Evolutionary conservation across 2,329 filamentous ascomycete genomes (phyloP).

Genomic region (Colletotrichum cuscutae): DNA sequence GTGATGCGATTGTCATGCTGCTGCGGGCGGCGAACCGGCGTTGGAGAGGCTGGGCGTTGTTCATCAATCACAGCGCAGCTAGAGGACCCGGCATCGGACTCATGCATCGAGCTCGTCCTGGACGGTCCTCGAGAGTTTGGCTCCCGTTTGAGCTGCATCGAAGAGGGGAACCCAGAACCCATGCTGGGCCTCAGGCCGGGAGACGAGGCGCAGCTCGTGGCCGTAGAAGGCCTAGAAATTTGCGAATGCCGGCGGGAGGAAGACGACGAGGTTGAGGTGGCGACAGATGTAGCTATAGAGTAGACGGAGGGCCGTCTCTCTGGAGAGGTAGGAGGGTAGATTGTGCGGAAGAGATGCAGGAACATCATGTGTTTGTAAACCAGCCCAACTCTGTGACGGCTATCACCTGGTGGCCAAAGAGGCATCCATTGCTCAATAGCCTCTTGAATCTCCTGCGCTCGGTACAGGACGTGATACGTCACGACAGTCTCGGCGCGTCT

Average conservation of each 20-base stretch:
- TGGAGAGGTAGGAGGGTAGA: constrained; percentile 61
- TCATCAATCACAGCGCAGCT: constrained; percentile 28
- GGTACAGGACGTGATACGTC: constrained; percentile 77
- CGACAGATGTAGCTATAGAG: constrained; percentile 35
- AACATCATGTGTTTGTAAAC: constrained; percentile 75
- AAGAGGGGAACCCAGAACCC: constrained; percentile 29
- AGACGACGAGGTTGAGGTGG: constrained; percentile 32
- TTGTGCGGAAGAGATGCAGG: constrained; percentile 71
- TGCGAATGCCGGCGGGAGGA: constrained; percentile 36
- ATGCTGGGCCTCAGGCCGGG: constrained; percentile 40
- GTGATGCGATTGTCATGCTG: constrained; percentile 64
- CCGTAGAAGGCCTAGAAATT: constrained; percentile 33
- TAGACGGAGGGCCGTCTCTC: constrained; percentile 30
- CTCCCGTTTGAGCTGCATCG: constrained; percentile 44
- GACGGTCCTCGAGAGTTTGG: constrained; percentile 47
- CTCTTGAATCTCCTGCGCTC: constrained; percentile 79
- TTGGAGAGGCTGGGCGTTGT: constrained; percentile 50
- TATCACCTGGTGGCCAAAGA: constrained; percentile 66
- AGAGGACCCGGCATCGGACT: constrained; percentile 35
- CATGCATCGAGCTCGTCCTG: constrained; percentile 53
- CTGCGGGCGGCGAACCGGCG: constrained; percentile 57
- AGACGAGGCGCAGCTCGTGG: constrained; percentile 48
- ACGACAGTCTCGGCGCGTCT: constrained; percentile 73
- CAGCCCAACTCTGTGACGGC: constrained; percentile 64
- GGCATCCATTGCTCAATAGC: constrained; percentile 81